Base-by-base conservation (phyloP, 2,329 filamentous ascomycete species). In the Pseudocercospora vitis region DNA sequence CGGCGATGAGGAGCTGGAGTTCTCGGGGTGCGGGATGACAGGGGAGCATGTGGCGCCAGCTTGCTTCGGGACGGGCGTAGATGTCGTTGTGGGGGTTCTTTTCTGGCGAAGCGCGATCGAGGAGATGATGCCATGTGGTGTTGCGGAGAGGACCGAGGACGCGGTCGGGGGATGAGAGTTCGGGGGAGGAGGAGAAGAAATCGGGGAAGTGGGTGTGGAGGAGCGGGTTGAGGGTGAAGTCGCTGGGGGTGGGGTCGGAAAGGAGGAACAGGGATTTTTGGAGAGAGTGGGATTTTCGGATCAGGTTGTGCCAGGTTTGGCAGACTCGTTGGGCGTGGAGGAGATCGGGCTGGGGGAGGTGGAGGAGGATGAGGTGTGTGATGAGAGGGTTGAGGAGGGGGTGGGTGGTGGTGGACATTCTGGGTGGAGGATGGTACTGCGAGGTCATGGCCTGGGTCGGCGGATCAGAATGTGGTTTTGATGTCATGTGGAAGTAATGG, bases 251-350 rank as follows among this genome's bases (percentile, higher is more conserved):
- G 2, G 4, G n/a, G 18, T 26, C 42, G 4, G 42, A 26, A n/a
- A 26, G 42, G 3, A 46, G 18, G 42, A 46, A 46, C 2, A 46
- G 42, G 7, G 23, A 4, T 5, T 29, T 26, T 18, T 46, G 42
- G 3, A 46, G 11, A 7, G 14, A 29, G 7, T 46, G 14, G 4
- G 42, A 46, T 11, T 11, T 19, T 16, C 14, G 16, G 42, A 46
- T 46, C 8, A 19, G 24, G n/a, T 7, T 19, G 2, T 29, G 42
- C 42, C 42, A 46, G 12, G 24, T 19, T 31, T 31, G 29, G 42
- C 42, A 46, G 19, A 46, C 42, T 14, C 42, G 21, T 19, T 48
- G 50, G 5, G 50, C 37, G 6, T 48, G 18, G 2, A 52, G 39
- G 3, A 52, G 29, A 12, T 46, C 29, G 8, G 23, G 26, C 19